Evolutionary conservation across 2,329 filamentous ascomycete species (phyloP).

Genomic region (Paecilomyces variotii): DNA sequence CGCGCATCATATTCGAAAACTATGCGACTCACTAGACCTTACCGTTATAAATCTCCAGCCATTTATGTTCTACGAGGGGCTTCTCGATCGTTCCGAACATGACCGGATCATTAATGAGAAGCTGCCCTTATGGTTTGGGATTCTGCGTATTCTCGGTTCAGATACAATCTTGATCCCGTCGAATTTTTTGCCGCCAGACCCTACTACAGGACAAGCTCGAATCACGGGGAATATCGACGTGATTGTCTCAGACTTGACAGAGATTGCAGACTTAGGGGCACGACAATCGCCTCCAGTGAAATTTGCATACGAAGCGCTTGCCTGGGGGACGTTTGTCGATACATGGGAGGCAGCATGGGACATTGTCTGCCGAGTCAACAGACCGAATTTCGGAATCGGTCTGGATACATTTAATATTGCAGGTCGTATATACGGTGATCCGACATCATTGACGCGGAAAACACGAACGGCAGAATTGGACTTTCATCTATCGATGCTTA

Average conservation of each 20-base stretch:
- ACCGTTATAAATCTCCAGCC: conserved; percentile 52
- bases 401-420: conserved; percentile 74
- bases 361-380: conserved; percentile 55
- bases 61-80: conserved; percentile 65
- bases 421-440: conserved; percentile 62
- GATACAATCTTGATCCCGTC: conserved; percentile 65
- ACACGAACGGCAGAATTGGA: conserved; percentile 43
- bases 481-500: conserved; percentile 47
- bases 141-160: conserved; percentile 54
- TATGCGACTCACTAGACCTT: conserved; percentile 23
- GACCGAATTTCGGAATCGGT: conserved; percentile 65
- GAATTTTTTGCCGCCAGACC: conserved; percentile 44
- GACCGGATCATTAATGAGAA: conserved; percentile 46
- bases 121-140: conserved; percentile 57
- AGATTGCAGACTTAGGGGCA: conserved; percentile 58
- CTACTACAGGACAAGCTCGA: conserved; percentile 21
- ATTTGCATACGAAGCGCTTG: conserved; percentile 65
- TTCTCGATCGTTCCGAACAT: conserved; percentile 53
- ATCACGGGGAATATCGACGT: conserved; percentile 43
- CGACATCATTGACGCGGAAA: conserved; percentile 43
- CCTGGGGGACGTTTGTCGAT: conserved; percentile 62
- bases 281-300: conserved; percentile 47
- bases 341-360: conserved; percentile 67
- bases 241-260: conserved; percentile 52
- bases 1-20: conserved; percentile 46